Evolutionary conservation across 1,139 yeast genomes (phyloP).

Genomic region (Nematodospora anomalae): DNA sequence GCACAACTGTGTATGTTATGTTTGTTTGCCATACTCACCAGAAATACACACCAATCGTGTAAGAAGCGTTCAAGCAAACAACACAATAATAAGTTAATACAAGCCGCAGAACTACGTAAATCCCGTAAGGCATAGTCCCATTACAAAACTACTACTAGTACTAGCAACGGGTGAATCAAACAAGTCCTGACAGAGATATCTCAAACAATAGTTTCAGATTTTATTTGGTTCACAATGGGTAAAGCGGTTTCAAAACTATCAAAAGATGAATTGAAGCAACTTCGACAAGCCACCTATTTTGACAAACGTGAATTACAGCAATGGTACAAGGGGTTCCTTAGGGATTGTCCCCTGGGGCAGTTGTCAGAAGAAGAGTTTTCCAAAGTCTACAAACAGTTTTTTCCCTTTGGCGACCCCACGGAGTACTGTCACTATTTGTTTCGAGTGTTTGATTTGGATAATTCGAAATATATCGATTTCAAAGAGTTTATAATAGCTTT

Average conservation of each 20-base stretch:
- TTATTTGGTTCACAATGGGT: too few species aligned
- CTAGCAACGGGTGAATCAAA: too few species aligned
- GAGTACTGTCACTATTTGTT: conserved; percentile 89
- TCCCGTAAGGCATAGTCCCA: too few species aligned
- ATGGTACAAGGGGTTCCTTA: conserved; percentile 93
- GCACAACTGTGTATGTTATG: too few species aligned
- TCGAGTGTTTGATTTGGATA: conserved; percentile 83
- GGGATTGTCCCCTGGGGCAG: conserved; percentile 94
- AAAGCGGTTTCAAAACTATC: conserved; percentile 91
- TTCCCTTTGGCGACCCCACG: conserved; percentile 97
- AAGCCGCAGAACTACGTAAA: too few species aligned
- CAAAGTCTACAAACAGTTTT: conserved; percentile 91
- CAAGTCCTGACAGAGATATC: too few species aligned
- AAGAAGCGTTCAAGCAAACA: not conserved
- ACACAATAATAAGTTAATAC: too few species aligned
- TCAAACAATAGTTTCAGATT: too few species aligned
- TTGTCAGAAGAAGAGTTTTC: conserved; percentile 84
- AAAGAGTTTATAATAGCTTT: conserved; percentile 89
- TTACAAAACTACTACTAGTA: too few species aligned
- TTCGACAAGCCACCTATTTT: conserved; percentile 85
- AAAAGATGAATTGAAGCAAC: conserved; percentile 81
- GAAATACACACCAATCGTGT: not conserved
- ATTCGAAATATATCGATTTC: conserved; percentile 82
- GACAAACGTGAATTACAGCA: conserved; percentile 94
- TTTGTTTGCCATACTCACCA: too few species aligned